A percentile compares a stretch with the other conserved stretches of the same genome.
phyloP scores from a whole-genome alignment of 2,329 filamentous ascomycete species.

The Aspergillus hiratsukae region DNA sequence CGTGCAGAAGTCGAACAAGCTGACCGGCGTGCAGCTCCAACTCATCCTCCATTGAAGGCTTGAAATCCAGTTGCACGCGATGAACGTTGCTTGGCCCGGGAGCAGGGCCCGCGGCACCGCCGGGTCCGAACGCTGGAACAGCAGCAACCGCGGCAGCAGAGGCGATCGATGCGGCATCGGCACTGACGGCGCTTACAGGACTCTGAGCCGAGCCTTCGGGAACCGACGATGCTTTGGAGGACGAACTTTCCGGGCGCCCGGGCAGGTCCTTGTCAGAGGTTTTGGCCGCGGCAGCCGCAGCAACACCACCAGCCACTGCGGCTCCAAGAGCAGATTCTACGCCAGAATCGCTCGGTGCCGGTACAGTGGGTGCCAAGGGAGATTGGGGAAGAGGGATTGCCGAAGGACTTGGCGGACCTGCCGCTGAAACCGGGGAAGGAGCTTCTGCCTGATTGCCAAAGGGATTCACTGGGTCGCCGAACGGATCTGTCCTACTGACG shows the following conservation, averaged over 20 bases:
- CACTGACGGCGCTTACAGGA: slow-evolving; percentile 21
- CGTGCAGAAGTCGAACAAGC: slow-evolving; percentile 82
- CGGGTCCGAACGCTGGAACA: slow-evolving; percentile 11
- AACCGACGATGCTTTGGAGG: slow-evolving; percentile 19
- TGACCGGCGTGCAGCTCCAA: slow-evolving; percentile 75
- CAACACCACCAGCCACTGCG: slow-evolving; percentile 38
- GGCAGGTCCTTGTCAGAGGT: slow-evolving; percentile 17
- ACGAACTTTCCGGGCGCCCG: slow-evolving; percentile 17
- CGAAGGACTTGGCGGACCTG: slow-evolving; percentile 5
- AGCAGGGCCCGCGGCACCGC: slow-evolving; percentile 39
- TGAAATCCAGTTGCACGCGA: slow-evolving; percentile 91
- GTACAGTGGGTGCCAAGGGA: neutral
- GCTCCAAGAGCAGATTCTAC: slow-evolving; percentile 23
- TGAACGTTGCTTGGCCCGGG: slow-evolving; percentile 66
- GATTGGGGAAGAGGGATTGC: neutral
- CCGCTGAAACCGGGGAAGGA: slow-evolving; percentile 19
- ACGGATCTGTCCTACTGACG: slow-evolving; percentile 41
- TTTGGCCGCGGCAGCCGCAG: slow-evolving; percentile 23
- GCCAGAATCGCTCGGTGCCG: slow-evolving; percentile 2
- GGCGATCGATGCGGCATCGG: slow-evolving; percentile 15
- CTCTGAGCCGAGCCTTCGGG: slow-evolving; percentile 18
- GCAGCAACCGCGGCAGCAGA: slow-evolving; percentile 9
- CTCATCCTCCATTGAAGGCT: slow-evolving; percentile 88
- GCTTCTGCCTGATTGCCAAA: slow-evolving; percentile 62
- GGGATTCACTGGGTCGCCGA: slow-evolving; percentile 61